Percentiles rank a stretch among this genome's conserved stretches.
Conservation (phyloP, 805 yeast genomes). For the Jamesozyma lodderae region DNA sequence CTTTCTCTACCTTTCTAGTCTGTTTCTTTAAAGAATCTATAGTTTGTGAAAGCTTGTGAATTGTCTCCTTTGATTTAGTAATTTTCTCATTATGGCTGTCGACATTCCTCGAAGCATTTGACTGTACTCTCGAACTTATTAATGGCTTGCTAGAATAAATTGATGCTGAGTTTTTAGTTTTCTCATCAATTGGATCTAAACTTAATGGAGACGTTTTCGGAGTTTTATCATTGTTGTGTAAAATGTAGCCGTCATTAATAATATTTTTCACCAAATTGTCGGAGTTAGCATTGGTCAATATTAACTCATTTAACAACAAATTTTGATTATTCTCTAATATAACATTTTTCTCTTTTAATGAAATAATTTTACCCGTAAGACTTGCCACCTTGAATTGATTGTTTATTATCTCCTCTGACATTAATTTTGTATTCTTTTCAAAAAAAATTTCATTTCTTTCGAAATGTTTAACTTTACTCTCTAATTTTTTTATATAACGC, state of each 20-base stretch:
- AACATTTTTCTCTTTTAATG: constrained; percentile 1
- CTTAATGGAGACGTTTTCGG: no score
- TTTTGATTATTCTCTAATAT: not conserved
- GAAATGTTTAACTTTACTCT: constrained; percentile 2
- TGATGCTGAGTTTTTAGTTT: no score
- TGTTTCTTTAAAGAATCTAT: not conserved
- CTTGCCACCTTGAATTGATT: constrained; percentile 10
- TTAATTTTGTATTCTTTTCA: not conserved
- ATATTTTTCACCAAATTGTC: not conserved
- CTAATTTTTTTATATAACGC: constrained; percentile 1
- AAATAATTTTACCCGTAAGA: constrained; percentile 6
- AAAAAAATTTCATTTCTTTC: constrained; percentile 5
- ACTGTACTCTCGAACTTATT: no score
- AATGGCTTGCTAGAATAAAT: no score
- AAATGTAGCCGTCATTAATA: not conserved
- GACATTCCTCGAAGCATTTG: no score
- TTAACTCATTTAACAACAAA: not conserved
- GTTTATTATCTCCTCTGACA: constrained; percentile 8
- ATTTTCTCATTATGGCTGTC: no score
- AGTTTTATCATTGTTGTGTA: no score
- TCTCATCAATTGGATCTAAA: no score
- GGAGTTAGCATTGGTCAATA: not conserved
- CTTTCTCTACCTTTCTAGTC: not conserved
- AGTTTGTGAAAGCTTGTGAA: not conserved
- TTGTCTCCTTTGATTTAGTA: no score